These are phyloP conservation scores for Thelonectria rubi DNA, from an alignment of 2,329 filamentous ascomycete genomes.

Conservation along the genomic window DNA sequence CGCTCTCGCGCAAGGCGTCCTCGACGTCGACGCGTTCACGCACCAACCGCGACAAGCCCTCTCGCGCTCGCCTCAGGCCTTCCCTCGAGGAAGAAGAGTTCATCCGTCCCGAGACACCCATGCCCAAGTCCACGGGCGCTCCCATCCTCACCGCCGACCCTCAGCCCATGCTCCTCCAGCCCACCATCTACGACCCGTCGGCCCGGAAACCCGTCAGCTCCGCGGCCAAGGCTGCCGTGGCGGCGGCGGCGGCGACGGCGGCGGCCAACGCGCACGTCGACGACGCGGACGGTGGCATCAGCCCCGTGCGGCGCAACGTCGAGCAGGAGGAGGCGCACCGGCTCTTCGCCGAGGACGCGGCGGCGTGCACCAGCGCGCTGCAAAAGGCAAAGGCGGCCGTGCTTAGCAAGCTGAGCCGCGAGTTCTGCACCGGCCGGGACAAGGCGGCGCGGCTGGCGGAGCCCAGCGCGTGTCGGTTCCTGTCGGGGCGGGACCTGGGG, in stretches of 20 bases:
- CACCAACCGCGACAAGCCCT: conserved; percentile 39
- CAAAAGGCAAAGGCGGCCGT: conserved; percentile 69
- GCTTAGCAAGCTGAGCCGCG: conserved; percentile 64
- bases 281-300: conserved; percentile 56
- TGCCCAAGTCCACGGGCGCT: conserved; percentile 48
- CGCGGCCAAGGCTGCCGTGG: not conserved
- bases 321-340: conserved; percentile 65
- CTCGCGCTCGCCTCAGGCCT: conserved; percentile 36
- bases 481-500: conserved; percentile 44
- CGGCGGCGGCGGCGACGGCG: not conserved
- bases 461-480: conserved; percentile 47
- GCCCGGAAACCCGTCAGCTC: conserved; percentile 3
- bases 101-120: conserved; percentile 41
- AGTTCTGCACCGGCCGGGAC: conserved; percentile 52
- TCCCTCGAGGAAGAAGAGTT: conserved; percentile 40
- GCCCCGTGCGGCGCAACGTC: conserved; percentile 66
- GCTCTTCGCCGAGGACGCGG: conserved; percentile 65
- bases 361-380: conserved; percentile 63
- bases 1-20: conserved; percentile 34
- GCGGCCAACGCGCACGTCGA: conserved; percentile 22
- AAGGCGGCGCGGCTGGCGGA: conserved; percentile 45
- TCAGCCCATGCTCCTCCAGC: conserved; percentile 64
- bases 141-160: conserved; percentile 60
- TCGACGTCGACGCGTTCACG: conserved; percentile 31
- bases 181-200: conserved; percentile 64